These are phyloP conservation scores for Penicillium fimorum DNA, from an alignment of 495 filamentous ascomycete genomes.

Conservation along the genomic window DNA sequence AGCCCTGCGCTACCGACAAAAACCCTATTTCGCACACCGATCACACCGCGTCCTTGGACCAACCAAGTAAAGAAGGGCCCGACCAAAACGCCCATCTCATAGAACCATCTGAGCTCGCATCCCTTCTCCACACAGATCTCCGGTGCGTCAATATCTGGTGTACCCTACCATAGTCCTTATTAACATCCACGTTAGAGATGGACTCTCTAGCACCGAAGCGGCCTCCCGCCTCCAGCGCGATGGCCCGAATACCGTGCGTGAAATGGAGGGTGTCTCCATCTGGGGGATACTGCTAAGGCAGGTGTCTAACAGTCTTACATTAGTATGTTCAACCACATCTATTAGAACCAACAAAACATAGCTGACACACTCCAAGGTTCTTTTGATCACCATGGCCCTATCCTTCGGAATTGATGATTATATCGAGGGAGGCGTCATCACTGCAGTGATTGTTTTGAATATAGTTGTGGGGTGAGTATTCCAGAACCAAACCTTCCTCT, in stretches of 20 bases:
- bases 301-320: constrained; percentile 64
- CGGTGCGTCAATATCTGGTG: constrained; percentile 19
- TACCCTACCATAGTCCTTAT: background rate
- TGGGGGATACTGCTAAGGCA: constrained; percentile 59
- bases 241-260: constrained; percentile 60
- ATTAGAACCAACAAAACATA: constrained; percentile 1
- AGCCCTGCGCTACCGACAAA: constrained; percentile 12
- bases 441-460: constrained; percentile 78
- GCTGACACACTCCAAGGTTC: constrained; percentile 51
- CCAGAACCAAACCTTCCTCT: background rate
- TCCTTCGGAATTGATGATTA: constrained; percentile 78
- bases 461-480: constrained; percentile 60
- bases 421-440: constrained; percentile 80
- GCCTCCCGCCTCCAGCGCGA: constrained; percentile 51
- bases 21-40: constrained; percentile 7
- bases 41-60: constrained; percentile 3
- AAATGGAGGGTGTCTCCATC: constrained; percentile 53
- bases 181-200: constrained; percentile 38
- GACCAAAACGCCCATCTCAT: constrained; percentile 30
- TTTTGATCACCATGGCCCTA: constrained; percentile 80
- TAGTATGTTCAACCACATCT: constrained; percentile 38
- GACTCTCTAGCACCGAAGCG: constrained; percentile 56
- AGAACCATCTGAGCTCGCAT: constrained; percentile 26
- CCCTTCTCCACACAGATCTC: constrained; percentile 30
- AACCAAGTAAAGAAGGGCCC: constrained; percentile 1